Conservation (phyloP, 192 early-diverging fungal species). For the Coemansia sp. region DNA sequence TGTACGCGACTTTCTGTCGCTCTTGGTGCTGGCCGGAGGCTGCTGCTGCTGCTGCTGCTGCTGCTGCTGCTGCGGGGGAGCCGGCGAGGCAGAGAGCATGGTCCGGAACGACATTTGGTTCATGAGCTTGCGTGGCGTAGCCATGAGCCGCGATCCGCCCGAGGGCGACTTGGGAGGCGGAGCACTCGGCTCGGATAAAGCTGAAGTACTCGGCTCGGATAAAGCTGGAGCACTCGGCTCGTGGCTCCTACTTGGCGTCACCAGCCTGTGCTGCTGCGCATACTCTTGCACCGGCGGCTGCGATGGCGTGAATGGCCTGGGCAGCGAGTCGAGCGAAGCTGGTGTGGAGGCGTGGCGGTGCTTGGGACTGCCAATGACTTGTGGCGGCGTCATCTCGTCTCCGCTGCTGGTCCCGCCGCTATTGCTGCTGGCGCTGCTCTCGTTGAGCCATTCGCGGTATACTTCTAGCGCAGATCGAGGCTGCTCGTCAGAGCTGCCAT, state of each 20-base stretch:
- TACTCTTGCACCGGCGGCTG: conserved; percentile 1
- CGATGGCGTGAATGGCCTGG: background rate
- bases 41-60: background rate
- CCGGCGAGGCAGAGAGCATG: conserved; percentile 14
- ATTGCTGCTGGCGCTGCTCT: conserved; percentile 18
- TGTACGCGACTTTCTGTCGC: background rate
- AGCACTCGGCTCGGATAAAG: no score
- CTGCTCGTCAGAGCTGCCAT: conserved; percentile 2
- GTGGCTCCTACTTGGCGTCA: background rate
- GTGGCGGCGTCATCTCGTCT: background rate
- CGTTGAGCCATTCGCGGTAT: conserved; percentile 39
- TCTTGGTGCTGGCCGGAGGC: background rate
- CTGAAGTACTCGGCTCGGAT: no score
- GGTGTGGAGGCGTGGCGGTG: background rate
- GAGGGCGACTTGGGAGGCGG: background rate
- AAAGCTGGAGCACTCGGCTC: no score
- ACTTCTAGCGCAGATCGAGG: conserved; percentile 20
- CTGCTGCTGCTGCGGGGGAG: background rate
- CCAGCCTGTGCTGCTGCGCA: background rate
- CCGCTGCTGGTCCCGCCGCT: background rate
- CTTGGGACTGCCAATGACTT: background rate
- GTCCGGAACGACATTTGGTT: conserved; percentile 23
- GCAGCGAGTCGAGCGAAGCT: background rate
- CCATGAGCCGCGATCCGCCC: background rate
- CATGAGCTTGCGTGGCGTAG: conserved; percentile 26